Evolutionary conservation across 495 filamentous ascomycete species (phyloP), one percentile per base, ranked within the genome.

Genomic region (Cenococcum geophilum): DNA sequence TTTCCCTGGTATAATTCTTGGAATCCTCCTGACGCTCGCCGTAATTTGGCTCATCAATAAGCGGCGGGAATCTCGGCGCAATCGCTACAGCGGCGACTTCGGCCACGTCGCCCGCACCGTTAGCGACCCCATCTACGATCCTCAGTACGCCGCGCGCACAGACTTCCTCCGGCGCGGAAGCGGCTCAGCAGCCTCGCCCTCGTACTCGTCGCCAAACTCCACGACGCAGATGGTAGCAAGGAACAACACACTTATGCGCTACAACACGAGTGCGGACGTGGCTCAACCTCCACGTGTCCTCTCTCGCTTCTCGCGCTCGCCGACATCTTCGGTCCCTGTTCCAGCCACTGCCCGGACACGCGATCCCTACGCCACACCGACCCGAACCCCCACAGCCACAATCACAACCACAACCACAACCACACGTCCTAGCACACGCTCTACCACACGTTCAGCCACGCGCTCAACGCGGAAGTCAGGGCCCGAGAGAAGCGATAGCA

Each of bases 1-100:
- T 74, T 83, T 88, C 65, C 81, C 85, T 4, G 85, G 86, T 9
- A 70, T 83, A 10, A 43, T 83, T 20, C 68, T 80, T 48, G 86
- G 84, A 14, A 76, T 74, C n/a, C 62, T 83, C 6, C 58, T 76
- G 20, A 72, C 76, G 12, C 66, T 80, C 16, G 67, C 77, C 12
- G 60, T 81, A 1, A 65, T 76, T 36, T 66, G 66, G 63, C 12
- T 78, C 27, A 68, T 80, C 57, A 78, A 76, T 51, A 60, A 78
- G 45, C 74, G 79, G 34, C 72, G 70, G 54, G 67, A 70, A n/a
- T 67, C 68, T 11, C 49, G 65, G 2, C 57, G 70, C 35, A 55
- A 65, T 52, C 63, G 65, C 35, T 69, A 70, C 58, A 70, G 68
- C 20, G 76, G 77, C n/a, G 71, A 72, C 37, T 70, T 71, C 58